Base-by-base conservation (phyloP, 768 basidiomycete species). In the Hericium rajendrae region DNA sequence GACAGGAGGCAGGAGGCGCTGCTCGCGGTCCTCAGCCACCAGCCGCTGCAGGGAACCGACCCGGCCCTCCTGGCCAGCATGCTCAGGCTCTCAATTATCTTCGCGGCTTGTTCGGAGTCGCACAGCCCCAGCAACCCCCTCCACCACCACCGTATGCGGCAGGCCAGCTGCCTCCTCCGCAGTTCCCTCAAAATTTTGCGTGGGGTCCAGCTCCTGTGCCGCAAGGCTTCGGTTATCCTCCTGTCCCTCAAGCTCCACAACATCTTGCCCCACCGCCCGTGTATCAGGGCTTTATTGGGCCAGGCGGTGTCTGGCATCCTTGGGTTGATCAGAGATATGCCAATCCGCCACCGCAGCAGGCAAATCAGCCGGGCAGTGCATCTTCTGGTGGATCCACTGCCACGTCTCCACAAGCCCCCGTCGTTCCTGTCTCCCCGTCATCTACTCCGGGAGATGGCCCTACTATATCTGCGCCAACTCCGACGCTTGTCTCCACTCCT, bases 191-290 rank as follows among this genome's bases (percentile, higher is more conserved):
- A 1, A 76, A 74, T 32, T 84, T 82, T 60, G 64, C 73, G 57
- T 73, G 76, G 40, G 85, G 83, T 9, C 85, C 84, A 9, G 78
- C 77, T 38, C 81, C 79, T 18, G 75, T 70, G 83, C 82, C 82
- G 56, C 88, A 85, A 85, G 78, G 77, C 43, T 67, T 69, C 37
- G 73, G 72, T 53, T 72, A 64, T 6, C 71, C 68, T 48, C 69
- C 66, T 65, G 62, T 69, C 26, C 62, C 56, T 32, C 32, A 32
- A 38, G 46, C 50, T 15, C 62, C 54, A n/a, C 59, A 28, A 28
- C 63, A 61, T 46, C 58, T 57, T 9, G 60, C 57, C 38, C 62
- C 43, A 15, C 59, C 59, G n/a, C 59, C 64, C 15, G 55, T 59
- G 16, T 63, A 58, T 24, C 62, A 63, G 18, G 62, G 62, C 6